Evolutionary conservation across 2,329 filamentous ascomycete species (phyloP).

Genomic region (Hymenoscyphus repandus): DNA sequence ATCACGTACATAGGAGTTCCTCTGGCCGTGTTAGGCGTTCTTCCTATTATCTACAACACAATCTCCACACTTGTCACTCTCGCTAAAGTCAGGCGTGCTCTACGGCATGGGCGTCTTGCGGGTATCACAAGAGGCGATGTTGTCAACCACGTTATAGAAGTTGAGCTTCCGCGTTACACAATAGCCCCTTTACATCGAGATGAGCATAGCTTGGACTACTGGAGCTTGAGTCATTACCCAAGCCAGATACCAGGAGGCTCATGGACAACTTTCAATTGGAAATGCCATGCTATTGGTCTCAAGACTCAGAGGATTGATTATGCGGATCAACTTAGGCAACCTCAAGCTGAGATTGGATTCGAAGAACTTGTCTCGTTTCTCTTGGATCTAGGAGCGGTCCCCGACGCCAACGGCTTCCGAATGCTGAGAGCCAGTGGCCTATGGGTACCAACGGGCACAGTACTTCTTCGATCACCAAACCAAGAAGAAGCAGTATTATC

Average conservation of each 20-base stretch:
- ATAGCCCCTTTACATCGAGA: conserved; percentile 56
- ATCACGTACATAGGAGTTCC: conserved; percentile 55
- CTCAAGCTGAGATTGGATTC: conserved; percentile 47
- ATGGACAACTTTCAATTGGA: conserved; percentile 65
- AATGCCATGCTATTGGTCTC: conserved; percentile 54
- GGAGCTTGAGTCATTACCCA: conserved; percentile 46
- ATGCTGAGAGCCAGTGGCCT: conserved; percentile 51
- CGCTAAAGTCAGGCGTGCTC: conserved; percentile 54
- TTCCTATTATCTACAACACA: conserved; percentile 63
- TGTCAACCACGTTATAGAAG: conserved; percentile 61
- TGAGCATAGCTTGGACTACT: conserved; percentile 50
- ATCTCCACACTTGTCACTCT: conserved; percentile 53
- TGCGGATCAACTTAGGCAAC: conserved; percentile 41
- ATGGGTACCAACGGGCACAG: conserved; percentile 56
- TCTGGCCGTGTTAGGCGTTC: conserved; percentile 52
- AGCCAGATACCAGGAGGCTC: conserved; percentile 53
- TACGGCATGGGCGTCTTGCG: conserved; percentile 50
- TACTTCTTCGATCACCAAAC: conserved; percentile 49
- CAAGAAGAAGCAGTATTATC: conserved; percentile 44
- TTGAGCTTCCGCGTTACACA: conserved; percentile 59
- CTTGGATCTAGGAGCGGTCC: conserved; percentile 57
- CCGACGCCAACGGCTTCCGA: conserved; percentile 53
- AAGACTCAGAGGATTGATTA: conserved; percentile 61
- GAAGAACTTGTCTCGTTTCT: conserved; percentile 57
- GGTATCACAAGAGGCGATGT: conserved; percentile 59